Base-by-base conservation (phyloP, 176 grass and related monocot genomes). In the Rhynchospora tenuis region DNA sequence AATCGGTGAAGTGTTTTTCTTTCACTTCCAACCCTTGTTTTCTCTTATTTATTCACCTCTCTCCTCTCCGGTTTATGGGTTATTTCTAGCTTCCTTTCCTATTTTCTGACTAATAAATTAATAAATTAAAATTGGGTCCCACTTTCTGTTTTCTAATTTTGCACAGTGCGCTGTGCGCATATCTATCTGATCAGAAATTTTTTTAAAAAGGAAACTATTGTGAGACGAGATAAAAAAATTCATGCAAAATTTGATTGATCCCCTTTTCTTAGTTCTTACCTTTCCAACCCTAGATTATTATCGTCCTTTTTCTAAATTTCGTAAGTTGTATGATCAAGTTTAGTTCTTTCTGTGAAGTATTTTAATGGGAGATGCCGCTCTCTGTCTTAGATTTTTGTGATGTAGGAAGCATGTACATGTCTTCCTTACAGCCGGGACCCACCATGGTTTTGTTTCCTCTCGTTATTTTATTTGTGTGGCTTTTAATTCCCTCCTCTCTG, bases 1-100 rank as follows among this genome's bases (percentile, higher is more conserved):
- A 82, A 82, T 48, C 45, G 80, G 80, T 82, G 80, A 82, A 82
- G 45, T 76, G 48, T 76, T 54, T 76, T 54, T 76, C 5, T 64
- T 82, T 50, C 31, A 52, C 44, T 82, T 59, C 7, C 76, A 79
- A 46, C 60, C 31, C 61, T 82, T 33, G 66, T 44, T 82, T 82
- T 72, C 50, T 44, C 54, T 84, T 70, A 50, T 84, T 84, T 84
- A 51, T 9, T 28, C 28, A 1, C 29, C 6, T 20, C 72, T 70
- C 38, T 47, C 14, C 33, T 76, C 33, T 38, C 33, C 33, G 33
- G 33, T 2, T 38, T 38, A 38, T 38, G 33, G 33, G 33, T 38
- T 38, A 4, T 38, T 47, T 19, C 14, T 74, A 17, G 0, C 12
- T 83, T 27, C 46, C 17, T 55, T n/a, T 83, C 42, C 29, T 83